Conservation (phyloP, 2,329 filamentous ascomycete species). For the Colletotrichum simmondsii region DNA sequence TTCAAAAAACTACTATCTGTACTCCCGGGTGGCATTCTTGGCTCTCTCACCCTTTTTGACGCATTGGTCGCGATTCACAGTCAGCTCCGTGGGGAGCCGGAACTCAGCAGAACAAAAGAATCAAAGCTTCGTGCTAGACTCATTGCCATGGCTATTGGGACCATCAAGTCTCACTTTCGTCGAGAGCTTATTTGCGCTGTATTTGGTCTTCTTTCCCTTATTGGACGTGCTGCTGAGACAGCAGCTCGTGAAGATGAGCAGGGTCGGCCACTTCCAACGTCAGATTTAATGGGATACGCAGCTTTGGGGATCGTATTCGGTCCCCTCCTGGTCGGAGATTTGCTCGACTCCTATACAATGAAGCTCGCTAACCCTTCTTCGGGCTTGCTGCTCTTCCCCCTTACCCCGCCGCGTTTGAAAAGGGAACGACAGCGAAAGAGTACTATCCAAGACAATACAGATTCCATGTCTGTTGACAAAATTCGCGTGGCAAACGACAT, state of each 20-base stretch:
- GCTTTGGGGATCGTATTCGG: conserved; percentile 74
- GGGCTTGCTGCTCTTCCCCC: conserved; percentile 55
- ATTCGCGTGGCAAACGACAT: conserved; percentile 68
- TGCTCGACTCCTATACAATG: conserved; percentile 63
- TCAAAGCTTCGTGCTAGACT: conserved; percentile 70
- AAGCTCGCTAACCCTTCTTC: conserved; percentile 53
- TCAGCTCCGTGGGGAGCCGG: conserved; percentile 62
- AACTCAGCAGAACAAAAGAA: conserved; percentile 63
- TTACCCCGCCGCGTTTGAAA: conserved; percentile 55
- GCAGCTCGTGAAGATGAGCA: conserved; percentile 61
- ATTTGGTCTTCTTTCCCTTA: conserved; percentile 71
- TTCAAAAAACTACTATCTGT: conserved; percentile 74
- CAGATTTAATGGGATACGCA: conserved; percentile 72
- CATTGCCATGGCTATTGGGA: conserved; percentile 71
- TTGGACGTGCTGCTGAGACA: conserved; percentile 68
- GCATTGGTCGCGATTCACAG: conserved; percentile 70
- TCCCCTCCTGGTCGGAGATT: conserved; percentile 69
- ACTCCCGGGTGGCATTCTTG: conserved; percentile 74
- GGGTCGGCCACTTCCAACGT: conserved; percentile 63
- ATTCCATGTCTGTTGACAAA: conserved; percentile 60
- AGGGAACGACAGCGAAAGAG: conserved; percentile 50
- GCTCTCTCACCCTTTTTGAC: conserved; percentile 70
- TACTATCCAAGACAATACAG: conserved; percentile 33
- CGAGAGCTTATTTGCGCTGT: conserved; percentile 74
- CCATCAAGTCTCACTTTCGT: conserved; percentile 68